Conservation (phyloP, 768 basidiomycete genomes). For the Crucibulum laeve region DNA sequence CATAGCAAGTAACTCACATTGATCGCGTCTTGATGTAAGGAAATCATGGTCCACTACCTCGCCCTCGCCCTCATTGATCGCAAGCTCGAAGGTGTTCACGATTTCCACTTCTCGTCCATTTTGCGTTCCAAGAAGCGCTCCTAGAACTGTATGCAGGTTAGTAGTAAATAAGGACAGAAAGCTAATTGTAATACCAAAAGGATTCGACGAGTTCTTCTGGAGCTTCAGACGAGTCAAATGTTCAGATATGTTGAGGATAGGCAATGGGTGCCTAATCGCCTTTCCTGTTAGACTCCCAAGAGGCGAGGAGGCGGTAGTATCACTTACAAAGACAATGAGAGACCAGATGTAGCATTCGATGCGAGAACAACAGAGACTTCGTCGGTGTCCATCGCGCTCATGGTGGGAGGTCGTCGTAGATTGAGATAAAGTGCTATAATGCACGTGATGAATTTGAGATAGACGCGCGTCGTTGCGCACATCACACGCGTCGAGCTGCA, state of each 20-base stretch:
- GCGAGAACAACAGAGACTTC: slow-evolving; percentile 73
- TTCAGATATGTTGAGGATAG: slow-evolving; percentile 95
- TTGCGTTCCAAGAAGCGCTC: slow-evolving; percentile 91
- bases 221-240: slow-evolving; percentile 85
- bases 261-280: slow-evolving; percentile 80
- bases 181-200: slow-evolving; percentile 52
- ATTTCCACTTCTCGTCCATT: slow-evolving; percentile 95
- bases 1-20: slow-evolving; percentile 48
- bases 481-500: too few relatives aligned
- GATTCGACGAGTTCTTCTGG: slow-evolving; percentile 54
- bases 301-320: not conserved
- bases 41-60: slow-evolving; percentile 77
- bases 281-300: slow-evolving; percentile 3
- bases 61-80: slow-evolving; percentile 52
- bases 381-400: slow-evolving; percentile 75
- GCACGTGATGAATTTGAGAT: not conserved
- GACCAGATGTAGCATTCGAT: slow-evolving; percentile 65
- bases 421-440: not conserved
- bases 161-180: slow-evolving; percentile 2
- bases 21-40: slow-evolving; percentile 76
- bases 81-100: slow-evolving; percentile 93
- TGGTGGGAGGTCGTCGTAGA: slow-evolving; percentile 12
- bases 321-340: slow-evolving; percentile 71
- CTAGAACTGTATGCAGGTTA: slow-evolving; percentile 57
- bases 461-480: too few relatives aligned